Conservation (phyloP, 768 basidiomycete genomes). For the Asterophora parasitica region DNA sequence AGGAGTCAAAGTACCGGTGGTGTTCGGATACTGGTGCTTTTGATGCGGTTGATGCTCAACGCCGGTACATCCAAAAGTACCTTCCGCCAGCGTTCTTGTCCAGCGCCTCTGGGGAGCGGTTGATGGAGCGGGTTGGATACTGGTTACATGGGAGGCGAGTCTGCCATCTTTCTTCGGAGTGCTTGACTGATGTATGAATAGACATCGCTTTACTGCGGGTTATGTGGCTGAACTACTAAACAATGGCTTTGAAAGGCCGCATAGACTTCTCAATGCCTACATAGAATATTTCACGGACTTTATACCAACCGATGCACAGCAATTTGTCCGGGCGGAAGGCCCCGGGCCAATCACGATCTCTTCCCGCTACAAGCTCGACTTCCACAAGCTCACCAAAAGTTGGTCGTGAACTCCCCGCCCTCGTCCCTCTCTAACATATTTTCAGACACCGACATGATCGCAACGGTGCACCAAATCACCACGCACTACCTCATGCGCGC, state of each 20-base stretch:
- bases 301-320: constrained; percentile 31
- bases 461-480: constrained; percentile 33
- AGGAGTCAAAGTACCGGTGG: constrained; percentile 40
- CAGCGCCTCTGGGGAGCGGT: constrained; percentile 23
- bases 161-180: not conserved
- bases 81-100: constrained; percentile 28
- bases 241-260: constrained; percentile 34
- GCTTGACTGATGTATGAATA: constrained; percentile 12
- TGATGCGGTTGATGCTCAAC: constrained; percentile 28
- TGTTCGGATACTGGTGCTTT: constrained; percentile 43
- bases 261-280: constrained; percentile 37
- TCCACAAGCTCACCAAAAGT: constrained; percentile 40
- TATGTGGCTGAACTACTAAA: constrained; percentile 36
- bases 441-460: constrained; percentile 32
- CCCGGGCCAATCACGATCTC: constrained; percentile 24
- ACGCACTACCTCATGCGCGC: constrained; percentile 40
- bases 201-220: constrained; percentile 43
- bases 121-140: constrained; percentile 37
- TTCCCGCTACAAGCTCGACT: constrained; percentile 35
- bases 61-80: constrained; percentile 33
- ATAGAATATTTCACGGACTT: constrained; percentile 36
- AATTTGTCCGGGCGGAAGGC: constrained; percentile 26
- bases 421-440: not conserved
- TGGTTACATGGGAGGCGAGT: constrained; percentile 42
- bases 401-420: constrained; percentile 6